phyloP scores from a whole-genome alignment of 305 asterid species.

The Fraxinus angustifolia region DNA sequence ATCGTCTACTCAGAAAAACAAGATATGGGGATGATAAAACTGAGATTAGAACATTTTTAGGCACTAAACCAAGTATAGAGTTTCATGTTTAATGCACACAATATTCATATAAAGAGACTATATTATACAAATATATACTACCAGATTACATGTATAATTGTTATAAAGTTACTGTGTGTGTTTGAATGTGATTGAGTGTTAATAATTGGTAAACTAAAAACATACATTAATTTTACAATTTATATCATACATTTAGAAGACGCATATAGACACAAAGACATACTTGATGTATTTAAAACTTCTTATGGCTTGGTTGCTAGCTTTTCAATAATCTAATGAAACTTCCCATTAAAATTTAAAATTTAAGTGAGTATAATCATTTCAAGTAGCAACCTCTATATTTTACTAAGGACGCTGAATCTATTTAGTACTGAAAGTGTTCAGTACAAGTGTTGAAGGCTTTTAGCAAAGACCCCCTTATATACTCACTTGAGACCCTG shows the following conservation, averaged over 20 bases:
- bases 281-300: neutral
- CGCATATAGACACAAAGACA: neutral
- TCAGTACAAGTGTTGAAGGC: neutral
- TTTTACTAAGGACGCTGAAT: neutral
- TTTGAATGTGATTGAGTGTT: neutral
- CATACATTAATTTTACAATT: neutral
- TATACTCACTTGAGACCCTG: constrained; percentile 92
- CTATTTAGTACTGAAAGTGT: neutral
- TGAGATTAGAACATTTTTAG: neutral
- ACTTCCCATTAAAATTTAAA: neutral
- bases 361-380: neutral
- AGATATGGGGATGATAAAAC: neutral
- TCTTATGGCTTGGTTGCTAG: neutral
- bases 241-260: neutral
- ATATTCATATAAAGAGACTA: neutral
- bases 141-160: neutral
- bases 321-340: neutral
- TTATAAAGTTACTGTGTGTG: neutral
- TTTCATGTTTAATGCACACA: neutral
- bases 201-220: neutral
- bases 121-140: neutral
- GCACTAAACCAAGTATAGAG: neutral
- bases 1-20: neutral
- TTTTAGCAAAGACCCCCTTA: neutral
- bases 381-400: neutral